A percentile compares a stretch with the other conserved stretches of the same genome.
phyloP scores from a whole-genome alignment of 805 yeast species.

The Teunomyces stri region DNA sequence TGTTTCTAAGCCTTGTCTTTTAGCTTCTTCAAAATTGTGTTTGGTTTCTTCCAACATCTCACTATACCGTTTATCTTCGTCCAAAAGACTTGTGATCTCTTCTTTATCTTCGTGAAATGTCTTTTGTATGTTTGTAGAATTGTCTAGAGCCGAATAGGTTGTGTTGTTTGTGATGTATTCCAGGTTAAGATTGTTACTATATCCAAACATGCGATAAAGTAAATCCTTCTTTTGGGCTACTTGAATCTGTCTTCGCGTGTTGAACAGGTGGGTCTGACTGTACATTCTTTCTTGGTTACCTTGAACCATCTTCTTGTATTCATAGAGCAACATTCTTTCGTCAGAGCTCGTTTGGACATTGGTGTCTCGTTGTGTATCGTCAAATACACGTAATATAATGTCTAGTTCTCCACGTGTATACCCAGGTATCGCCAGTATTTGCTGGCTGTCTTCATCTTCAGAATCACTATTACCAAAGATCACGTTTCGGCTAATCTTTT shows the following conservation, averaged over 20 bases:
- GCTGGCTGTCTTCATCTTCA: conserved; percentile 5
- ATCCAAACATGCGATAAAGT: conserved; percentile 38
- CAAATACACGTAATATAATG: conserved; percentile 11
- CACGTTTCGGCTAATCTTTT: conserved; percentile 33
- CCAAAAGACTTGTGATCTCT: conserved; percentile 31
- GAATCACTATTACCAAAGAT: conserved; percentile 31
- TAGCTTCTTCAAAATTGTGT: conserved; percentile 13
- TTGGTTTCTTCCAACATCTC: conserved; percentile 23
- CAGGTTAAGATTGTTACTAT: conserved; percentile 35
- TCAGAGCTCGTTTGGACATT: conserved; percentile 2
- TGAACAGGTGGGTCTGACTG: conserved; percentile 30
- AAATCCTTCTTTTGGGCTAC: conserved; percentile 40
- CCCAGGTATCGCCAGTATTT: conserved; percentile 37
- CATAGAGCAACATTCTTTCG: conserved; percentile 9
- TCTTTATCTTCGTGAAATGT: conserved; percentile 43
- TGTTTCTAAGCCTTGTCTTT: conserved; percentile 5
- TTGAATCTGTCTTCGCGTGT: conserved; percentile 38
- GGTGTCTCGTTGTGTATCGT: background rate
- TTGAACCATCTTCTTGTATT: conserved; percentile 16
- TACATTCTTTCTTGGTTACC: conserved; percentile 32
- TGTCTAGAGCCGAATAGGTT: conserved; percentile 36
- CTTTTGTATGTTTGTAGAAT: conserved; percentile 34
- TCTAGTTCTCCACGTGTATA: conserved; percentile 36
- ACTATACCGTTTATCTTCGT: conserved; percentile 32
- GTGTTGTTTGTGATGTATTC: conserved; percentile 42